Evolutionary conservation across 2,329 filamentous ascomycete species (phyloP).

Genomic region (Penicillium decumbens): DNA sequence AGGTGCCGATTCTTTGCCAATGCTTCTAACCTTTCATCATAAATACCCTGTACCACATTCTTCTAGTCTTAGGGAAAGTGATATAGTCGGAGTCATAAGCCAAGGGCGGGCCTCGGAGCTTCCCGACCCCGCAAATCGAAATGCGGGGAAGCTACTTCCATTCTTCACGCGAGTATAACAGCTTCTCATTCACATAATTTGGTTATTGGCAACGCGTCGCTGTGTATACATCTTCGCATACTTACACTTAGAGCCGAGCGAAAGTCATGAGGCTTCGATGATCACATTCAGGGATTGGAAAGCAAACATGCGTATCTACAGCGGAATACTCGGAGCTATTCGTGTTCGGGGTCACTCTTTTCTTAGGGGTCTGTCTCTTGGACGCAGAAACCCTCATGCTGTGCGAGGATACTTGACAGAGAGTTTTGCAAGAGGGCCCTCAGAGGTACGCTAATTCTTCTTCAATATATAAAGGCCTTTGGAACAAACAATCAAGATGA

Average conservation of each 20-base stretch:
- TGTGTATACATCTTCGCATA: not conserved
- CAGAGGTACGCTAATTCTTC: constrained; percentile 11
- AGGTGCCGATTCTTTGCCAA: no score
- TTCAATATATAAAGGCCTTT: not conserved
- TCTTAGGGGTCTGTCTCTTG: not conserved
- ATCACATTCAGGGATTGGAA: constrained; percentile 1
- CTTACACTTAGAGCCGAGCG: not conserved
- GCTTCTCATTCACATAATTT: not conserved
- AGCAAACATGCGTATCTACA: constrained; percentile 14
- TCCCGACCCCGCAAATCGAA: constrained; percentile 6
- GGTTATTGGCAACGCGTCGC: not conserved
- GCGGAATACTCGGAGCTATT: constrained; percentile 2
- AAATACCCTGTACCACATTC: no score
- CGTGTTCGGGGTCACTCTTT: not conserved
- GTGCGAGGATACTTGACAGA: constrained; percentile 19
- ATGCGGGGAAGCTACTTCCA: constrained; percentile 12
- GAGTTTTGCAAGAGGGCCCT: constrained; percentile 25
- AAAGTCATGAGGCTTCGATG: constrained; percentile 10
- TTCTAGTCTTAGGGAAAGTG: not conserved
- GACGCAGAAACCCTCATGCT: not conserved
- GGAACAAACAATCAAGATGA: not conserved
- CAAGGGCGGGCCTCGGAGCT: constrained; percentile 3
- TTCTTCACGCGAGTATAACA: not conserved
- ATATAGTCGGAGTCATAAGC: not conserved
- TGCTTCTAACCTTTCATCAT: no score